These are phyloP conservation scores for Trametes cinnabarina DNA, from an alignment of 768 basidiomycete species.

Conservation along the genomic window DNA sequence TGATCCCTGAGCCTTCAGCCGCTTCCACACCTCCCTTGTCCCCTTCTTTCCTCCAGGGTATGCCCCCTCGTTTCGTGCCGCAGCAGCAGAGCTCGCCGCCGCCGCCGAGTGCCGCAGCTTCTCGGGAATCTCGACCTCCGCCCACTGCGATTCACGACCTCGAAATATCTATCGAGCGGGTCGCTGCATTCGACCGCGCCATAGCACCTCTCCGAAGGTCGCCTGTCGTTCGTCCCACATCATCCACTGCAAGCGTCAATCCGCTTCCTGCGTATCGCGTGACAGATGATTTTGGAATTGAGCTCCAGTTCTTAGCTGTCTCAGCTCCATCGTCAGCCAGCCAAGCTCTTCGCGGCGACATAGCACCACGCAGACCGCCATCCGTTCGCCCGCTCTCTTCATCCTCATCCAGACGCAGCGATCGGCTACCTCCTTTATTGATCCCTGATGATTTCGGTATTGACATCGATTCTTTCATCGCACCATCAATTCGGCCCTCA, in stretches of 20 bases:
- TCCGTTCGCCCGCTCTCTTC: too few species aligned
- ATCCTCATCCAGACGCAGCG: too few species aligned
- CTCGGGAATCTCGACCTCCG: background rate
- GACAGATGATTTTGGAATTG: background rate
- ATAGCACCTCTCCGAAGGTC: conserved; percentile 13
- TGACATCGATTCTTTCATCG: too few species aligned
- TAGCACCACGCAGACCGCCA: too few species aligned
- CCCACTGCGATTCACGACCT: background rate
- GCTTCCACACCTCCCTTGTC: background rate
- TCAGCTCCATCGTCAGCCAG: too few species aligned
- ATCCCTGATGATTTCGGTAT: too few species aligned
- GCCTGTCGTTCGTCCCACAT: background rate
- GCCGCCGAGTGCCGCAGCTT: background rate
- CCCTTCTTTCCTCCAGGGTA: background rate
- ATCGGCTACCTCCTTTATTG: too few species aligned
- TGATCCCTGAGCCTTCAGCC: background rate
- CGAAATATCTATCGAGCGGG: conserved; percentile 5
- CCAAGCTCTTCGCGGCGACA: too few species aligned
- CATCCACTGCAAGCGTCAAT: background rate
- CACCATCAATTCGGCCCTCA: too few species aligned
- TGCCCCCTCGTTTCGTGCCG: background rate
- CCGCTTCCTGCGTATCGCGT: background rate
- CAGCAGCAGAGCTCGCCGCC: background rate
- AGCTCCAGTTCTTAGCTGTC: too few species aligned
- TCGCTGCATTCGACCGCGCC: conserved; percentile 13